Percentiles rank a stretch among this genome's conserved stretches.
Evolutionary conservation across 768 basidiomycete genomes (phyloP).

Genomic region (Mycena rosella): DNA sequence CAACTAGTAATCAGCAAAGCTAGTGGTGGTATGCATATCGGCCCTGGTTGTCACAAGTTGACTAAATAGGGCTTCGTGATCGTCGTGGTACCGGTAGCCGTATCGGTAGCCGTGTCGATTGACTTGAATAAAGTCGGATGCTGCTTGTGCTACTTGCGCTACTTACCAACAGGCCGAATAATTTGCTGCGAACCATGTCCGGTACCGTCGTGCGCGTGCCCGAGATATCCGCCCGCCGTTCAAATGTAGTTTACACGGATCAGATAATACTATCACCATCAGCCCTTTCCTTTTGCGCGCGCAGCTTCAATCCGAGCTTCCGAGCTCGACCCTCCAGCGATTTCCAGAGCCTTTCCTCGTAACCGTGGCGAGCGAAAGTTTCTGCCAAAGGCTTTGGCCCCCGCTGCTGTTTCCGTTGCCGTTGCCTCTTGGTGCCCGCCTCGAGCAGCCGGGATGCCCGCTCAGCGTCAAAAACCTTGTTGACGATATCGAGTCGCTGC

Average conservation of each 20-base stretch:
- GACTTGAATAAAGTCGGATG: constrained; percentile 18
- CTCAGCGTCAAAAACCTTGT: constrained; percentile 44
- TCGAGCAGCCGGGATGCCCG: constrained; percentile 15
- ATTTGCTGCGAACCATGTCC: constrained; percentile 15
- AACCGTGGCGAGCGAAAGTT: constrained; percentile 24
- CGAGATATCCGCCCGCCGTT: constrained; percentile 16
- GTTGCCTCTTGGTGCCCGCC: background rate
- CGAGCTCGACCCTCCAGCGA: constrained; percentile 20
- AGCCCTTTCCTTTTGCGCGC: background rate
- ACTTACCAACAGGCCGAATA: constrained; percentile 8
- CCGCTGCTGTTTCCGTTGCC: background rate
- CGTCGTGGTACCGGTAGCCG: background rate
- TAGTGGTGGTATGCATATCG: constrained; percentile 2
- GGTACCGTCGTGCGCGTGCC: constrained; percentile 17
- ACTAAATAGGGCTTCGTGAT: constrained; percentile 21
- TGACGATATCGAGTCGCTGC: constrained; percentile 66
- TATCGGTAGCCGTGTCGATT: background rate
- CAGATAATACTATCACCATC: constrained; percentile 17
- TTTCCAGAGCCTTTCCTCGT: constrained; percentile 32
- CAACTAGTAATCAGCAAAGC: background rate
- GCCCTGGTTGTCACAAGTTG: constrained; percentile 31
- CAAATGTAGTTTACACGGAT: constrained; percentile 13
- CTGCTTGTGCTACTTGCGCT: too few relatives aligned
- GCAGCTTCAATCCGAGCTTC: constrained; percentile 32
- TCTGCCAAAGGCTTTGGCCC: constrained; percentile 24